Conservation (phyloP, 1,284 basidiomycete genomes). For the Apiotrichum porosum region DNA sequence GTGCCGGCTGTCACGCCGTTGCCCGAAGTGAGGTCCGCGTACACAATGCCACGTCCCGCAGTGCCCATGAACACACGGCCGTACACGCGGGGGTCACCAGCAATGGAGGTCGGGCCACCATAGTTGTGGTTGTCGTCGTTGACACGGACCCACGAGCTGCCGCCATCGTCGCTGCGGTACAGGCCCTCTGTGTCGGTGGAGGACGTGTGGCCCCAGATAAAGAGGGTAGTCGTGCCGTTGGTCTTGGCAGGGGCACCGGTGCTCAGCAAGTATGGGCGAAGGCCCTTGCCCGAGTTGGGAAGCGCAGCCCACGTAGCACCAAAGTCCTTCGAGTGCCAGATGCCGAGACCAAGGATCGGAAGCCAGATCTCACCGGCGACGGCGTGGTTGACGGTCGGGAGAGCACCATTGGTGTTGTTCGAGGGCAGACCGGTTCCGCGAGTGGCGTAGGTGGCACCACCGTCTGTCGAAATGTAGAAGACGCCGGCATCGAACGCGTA, state of each 20-base stretch:
- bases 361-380: background rate
- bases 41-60: background rate
- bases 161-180: background rate
- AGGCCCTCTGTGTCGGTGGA: background rate
- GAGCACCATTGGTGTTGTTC: background rate
- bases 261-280: background rate
- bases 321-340: background rate
- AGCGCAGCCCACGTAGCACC: background rate
- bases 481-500: background rate
- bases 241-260: background rate
- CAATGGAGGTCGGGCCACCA: background rate
- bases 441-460: background rate
- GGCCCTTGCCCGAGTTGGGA: background rate
- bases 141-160: background rate
- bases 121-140: constrained; percentile 1
- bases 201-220: background rate
- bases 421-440: background rate
- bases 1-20: no score
- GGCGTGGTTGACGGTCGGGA: background rate
- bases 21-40: background rate
- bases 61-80: background rate
- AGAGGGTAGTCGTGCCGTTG: background rate
- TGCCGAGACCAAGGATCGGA: background rate
- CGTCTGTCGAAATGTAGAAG: background rate
- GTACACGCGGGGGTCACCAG: background rate